phyloP scores from a whole-genome alignment of 345 rosid species.

The Eucalyptus cloeziana region DNA sequence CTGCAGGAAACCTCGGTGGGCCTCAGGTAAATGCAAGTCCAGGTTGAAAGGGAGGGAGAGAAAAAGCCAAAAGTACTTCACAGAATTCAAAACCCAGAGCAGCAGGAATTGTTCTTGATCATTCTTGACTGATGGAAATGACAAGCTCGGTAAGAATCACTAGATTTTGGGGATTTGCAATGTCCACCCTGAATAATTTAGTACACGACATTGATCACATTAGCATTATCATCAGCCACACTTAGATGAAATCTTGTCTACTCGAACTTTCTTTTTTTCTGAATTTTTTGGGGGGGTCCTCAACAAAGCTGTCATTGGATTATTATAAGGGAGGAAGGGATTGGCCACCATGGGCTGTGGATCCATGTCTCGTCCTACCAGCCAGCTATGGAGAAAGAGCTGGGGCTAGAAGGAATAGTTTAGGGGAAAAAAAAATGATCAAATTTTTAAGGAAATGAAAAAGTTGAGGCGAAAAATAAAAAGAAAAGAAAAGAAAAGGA shows the following conservation, averaged over 20 bases:
- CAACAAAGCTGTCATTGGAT: background rate
- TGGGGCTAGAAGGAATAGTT: background rate
- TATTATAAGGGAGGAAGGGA: background rate
- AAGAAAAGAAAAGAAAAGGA: background rate
- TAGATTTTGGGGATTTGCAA: background rate
- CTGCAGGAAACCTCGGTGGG: background rate
- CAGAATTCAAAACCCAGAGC: background rate
- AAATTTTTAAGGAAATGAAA: background rate
- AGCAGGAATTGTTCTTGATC: background rate
- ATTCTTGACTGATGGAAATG: background rate
- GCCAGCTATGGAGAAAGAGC: background rate
- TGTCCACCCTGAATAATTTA: background rate
- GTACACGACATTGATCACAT: background rate
- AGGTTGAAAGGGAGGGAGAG: background rate
- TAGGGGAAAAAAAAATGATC: background rate
- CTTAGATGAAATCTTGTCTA: background rate
- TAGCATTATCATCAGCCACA: background rate
- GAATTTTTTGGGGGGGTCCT: background rate
- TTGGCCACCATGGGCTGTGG: background rate
- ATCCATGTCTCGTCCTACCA: background rate
- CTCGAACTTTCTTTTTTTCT: background rate
- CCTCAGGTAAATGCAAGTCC: background rate
- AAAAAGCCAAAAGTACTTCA: background rate
- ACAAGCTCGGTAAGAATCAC: background rate
- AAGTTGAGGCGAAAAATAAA: background rate